A percentile compares a stretch with the other conserved stretches of the same genome.
These are phyloP conservation scores for Obelidium mucronatum DNA, from an alignment of 192 early-diverging fungal species.

Conservation along the genomic window DNA sequence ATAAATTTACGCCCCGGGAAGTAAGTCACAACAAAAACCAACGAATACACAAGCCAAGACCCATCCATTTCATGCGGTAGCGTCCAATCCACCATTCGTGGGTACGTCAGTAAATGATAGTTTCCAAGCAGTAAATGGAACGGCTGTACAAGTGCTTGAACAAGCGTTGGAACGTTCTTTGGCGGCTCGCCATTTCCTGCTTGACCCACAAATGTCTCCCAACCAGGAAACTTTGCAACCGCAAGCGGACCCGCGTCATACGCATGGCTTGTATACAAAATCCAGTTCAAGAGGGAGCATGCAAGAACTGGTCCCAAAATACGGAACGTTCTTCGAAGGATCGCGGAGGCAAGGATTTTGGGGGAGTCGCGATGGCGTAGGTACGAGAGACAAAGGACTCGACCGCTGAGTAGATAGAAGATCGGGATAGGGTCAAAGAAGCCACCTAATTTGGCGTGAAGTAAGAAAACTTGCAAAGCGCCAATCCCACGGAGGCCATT, in stretches of 20 bases:
- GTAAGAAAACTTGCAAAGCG: not conserved
- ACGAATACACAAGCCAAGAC: not conserved
- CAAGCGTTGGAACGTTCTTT: not conserved
- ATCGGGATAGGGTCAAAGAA: not conserved
- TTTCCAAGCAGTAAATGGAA: not conserved
- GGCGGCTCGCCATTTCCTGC: not conserved
- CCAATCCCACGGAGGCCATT: not conserved
- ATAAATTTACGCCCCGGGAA: not conserved
- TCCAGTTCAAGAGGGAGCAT: not conserved
- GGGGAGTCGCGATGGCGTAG: not conserved
- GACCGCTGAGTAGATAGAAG: not conserved
- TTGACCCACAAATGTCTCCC: not conserved
- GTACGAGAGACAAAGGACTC: not conserved
- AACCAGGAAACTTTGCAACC: not conserved
- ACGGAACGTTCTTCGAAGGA: not conserved
- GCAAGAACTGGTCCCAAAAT: not conserved
- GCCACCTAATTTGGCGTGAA: not conserved
- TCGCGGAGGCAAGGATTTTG: not conserved
- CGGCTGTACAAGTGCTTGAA: not conserved
- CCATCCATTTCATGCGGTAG: not conserved
- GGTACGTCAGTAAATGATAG: not conserved
- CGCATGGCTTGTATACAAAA: not conserved
- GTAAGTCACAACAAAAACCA: not conserved
- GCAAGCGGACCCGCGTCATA: not conserved
- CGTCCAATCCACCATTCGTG: not conserved